phyloP scores from a whole-genome alignment of 805 yeast species.

The Kazachstania kunashirensis region DNA sequence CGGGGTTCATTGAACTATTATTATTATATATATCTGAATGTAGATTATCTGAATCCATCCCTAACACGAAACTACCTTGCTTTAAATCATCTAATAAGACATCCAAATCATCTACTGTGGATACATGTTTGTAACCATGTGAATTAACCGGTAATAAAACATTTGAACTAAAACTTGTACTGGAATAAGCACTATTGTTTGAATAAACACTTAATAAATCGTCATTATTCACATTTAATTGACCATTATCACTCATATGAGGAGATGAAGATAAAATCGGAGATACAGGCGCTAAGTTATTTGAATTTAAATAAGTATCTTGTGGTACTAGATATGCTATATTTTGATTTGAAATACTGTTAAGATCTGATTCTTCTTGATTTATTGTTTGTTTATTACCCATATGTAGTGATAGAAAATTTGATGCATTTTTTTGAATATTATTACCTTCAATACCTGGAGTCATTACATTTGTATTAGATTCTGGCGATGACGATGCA shows the following conservation, averaged over 20 bases:
- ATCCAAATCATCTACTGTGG: conserved; percentile 19
- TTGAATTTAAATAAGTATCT: conserved; percentile 7
- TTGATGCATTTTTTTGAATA: neutral
- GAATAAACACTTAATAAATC: conserved; percentile 26
- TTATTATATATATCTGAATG: neutral
- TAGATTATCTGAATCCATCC: neutral
- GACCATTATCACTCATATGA: neutral
- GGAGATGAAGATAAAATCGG: conserved; percentile 9
- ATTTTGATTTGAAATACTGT: conserved; percentile 4
- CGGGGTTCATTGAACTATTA: neutral
- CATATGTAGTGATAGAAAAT: neutral
- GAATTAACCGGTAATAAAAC: conserved; percentile 18
- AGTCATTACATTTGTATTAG: neutral
- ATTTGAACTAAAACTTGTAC: conserved; percentile 6
- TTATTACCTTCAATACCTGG: neutral
- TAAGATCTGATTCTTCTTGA: neutral
- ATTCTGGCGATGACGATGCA: neutral
- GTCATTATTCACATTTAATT: conserved; percentile 20
- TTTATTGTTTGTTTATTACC: neutral
- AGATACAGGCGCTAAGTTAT: conserved; percentile 14
- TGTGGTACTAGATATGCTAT: conserved; percentile 14
- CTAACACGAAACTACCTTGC: neutral
- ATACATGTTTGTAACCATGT: conserved; percentile 19
- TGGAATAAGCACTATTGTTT: conserved; percentile 9
- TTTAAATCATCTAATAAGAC: conserved; percentile 5